These are phyloP conservation scores for Solanum virginianum DNA, from an alignment of 257 asterid species.

Conservation along the genomic window DNA sequence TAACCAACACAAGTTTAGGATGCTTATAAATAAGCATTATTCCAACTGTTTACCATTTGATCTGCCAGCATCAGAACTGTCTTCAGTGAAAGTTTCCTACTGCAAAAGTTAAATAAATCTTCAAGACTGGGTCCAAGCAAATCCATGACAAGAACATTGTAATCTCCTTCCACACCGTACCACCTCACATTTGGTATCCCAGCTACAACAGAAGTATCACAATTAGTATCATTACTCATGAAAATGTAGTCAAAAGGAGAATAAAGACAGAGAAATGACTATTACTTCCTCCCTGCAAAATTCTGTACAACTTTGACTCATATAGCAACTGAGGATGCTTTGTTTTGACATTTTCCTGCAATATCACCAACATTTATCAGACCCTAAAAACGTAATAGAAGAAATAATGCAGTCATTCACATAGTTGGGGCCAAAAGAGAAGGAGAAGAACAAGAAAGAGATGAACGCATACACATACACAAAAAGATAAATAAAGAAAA, in stretches of 20 bases:
- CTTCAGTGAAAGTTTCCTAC: conserved; percentile 88
- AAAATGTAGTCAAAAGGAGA: not conserved
- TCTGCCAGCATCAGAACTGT: conserved; percentile 99
- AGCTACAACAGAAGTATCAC: conserved; percentile 40
- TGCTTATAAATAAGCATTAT: not conserved
- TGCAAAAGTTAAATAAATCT: conserved; percentile 94
- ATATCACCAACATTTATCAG: not conserved
- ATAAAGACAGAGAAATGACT: not conserved
- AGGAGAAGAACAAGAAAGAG: not conserved
- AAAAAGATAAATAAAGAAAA: not conserved
- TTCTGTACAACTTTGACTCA: conserved; percentile 87
- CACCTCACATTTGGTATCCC: conserved; percentile 92
- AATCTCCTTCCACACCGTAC: conserved; percentile 95
- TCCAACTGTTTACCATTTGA: conserved; percentile 63
- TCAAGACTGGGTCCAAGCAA: conserved; percentile 99
- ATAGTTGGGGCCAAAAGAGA: not conserved
- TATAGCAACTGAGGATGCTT: conserved; percentile 93
- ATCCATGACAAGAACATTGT: conserved; percentile 96
- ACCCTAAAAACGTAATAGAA: not conserved
- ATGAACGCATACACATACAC: not conserved
- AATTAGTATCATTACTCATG: conserved; percentile 9
- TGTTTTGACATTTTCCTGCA: conserved; percentile 89
- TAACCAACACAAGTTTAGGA: not conserved
- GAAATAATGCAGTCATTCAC: not conserved
- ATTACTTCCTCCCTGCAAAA: conserved; percentile 98